These are phyloP conservation scores for Chloromonas sp. DNA, from an alignment of 163 green algal species.

Conservation along the genomic window DNA sequence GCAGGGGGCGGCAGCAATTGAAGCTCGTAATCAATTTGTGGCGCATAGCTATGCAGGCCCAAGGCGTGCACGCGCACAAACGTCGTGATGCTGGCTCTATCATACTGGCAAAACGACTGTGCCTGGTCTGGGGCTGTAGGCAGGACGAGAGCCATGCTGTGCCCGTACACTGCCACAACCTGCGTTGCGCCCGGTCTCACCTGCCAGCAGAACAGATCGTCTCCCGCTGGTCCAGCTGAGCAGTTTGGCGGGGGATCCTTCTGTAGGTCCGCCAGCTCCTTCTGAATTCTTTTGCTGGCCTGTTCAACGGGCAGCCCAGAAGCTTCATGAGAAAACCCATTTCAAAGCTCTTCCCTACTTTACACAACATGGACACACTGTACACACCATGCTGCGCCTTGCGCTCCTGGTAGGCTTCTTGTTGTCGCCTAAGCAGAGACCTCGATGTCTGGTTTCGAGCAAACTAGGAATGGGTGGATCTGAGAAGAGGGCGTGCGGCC, in stretches of 20 bases:
- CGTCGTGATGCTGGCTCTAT: background rate
- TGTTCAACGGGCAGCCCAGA: no score
- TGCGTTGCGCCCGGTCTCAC: slow-evolving; percentile 20
- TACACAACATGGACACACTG: no score
- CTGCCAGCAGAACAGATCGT: slow-evolving; percentile 97
- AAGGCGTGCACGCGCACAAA: background rate
- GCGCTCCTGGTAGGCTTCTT: no score
- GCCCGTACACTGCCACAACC: slow-evolving; percentile 76
- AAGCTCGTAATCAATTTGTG: background rate
- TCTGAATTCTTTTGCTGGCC: slow-evolving; percentile 42
- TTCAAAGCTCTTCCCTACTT: no score
- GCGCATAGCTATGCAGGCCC: background rate
- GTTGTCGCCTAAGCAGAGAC: no score
- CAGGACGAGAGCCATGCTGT: background rate
- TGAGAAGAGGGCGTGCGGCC: no score
- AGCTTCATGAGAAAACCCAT: no score
- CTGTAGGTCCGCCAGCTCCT: slow-evolving; percentile 69
- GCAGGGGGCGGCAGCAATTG: slow-evolving; percentile 1
- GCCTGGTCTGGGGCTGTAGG: background rate
- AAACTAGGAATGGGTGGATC: no score
- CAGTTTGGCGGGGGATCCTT: slow-evolving; percentile 87
- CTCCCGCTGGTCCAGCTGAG: slow-evolving; percentile 77
- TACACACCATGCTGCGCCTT: no score
- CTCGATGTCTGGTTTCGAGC: no score
- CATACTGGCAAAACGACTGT: background rate